Conservation (phyloP, 2,329 filamentous ascomycete genomes). For the Helotiales sp. region DNA sequence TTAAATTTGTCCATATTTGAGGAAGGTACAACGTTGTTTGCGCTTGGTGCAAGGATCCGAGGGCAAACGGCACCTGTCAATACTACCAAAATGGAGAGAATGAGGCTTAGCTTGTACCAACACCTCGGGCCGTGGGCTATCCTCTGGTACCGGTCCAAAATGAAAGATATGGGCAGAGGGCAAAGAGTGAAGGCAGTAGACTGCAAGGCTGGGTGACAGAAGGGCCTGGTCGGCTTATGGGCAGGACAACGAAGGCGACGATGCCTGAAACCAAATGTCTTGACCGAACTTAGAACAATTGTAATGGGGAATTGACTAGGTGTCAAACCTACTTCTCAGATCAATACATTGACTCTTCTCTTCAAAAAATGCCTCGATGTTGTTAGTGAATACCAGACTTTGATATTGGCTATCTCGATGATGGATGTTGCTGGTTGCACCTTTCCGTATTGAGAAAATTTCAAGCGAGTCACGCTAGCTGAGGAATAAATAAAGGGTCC, state of each 20-base stretch:
- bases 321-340: neutral
- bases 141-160: neutral
- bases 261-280: neutral
- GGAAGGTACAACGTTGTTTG: neutral
- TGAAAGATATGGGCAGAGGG: neutral
- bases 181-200: neutral
- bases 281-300: neutral
- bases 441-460: neutral
- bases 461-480: neutral
- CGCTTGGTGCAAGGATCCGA: neutral
- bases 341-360: neutral
- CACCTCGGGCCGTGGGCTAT: too few relatives aligned
- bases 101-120: too few relatives aligned
- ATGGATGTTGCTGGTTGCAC: neutral
- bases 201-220: neutral
- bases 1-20: slow-evolving; percentile 28
- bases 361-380: neutral
- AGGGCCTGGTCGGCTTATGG: neutral
- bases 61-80: too few relatives aligned
- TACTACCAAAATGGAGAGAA: too few relatives aligned
- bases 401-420: neutral
- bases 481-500: neutral
- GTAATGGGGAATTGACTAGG: neutral
- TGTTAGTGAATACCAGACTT: neutral
- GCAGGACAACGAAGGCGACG: too few relatives aligned